phyloP scores from a whole-genome alignment of 768 basidiomycete species.

The Mycena vulgaris region DNA sequence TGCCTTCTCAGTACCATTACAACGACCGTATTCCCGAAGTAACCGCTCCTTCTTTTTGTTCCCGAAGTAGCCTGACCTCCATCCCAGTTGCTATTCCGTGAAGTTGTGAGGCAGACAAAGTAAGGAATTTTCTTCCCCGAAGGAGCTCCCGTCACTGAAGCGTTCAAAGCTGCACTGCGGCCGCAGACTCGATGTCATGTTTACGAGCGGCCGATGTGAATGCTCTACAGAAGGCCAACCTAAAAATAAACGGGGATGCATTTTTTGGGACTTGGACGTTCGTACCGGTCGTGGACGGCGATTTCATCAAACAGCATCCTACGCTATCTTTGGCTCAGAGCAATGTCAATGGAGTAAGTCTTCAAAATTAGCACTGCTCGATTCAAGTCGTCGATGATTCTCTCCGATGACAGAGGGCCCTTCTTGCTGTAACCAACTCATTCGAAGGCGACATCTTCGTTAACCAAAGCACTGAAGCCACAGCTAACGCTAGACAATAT shows the following conservation, averaged over 20 bases:
- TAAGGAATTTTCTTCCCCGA: slow-evolving; percentile 6
- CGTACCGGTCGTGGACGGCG: slow-evolving; percentile 52
- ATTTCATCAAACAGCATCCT: slow-evolving; percentile 51
- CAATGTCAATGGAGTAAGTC: slow-evolving; percentile 50
- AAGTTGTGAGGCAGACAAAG: slow-evolving; percentile 42
- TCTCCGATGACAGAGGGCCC: neutral
- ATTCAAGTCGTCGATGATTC: neutral
- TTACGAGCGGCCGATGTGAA: slow-evolving; percentile 43
- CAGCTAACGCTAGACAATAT: slow-evolving; percentile 1
- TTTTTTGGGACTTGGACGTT: slow-evolving; percentile 46
- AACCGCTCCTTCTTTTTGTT: neutral
- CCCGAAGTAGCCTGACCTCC: neutral
- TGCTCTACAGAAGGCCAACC: slow-evolving; percentile 43
- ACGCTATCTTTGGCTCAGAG: slow-evolving; percentile 46
- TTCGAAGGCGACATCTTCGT: neutral
- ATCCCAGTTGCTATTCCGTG: neutral
- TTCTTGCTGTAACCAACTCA: neutral
- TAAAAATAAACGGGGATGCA: slow-evolving; percentile 30
- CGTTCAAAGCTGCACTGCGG: neutral
- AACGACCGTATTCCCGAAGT: slow-evolving; percentile 47
- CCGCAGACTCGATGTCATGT: slow-evolving; percentile 41
- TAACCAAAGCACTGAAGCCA: neutral
- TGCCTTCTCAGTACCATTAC: slow-evolving; percentile 51
- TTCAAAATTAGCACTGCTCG: neutral
- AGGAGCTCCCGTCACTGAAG: slow-evolving; percentile 26